Evolutionary conservation across 345 rosid genomes (phyloP), one percentile per base, ranked within the genome.

Genomic region (Hibiscus tridactylites): DNA sequence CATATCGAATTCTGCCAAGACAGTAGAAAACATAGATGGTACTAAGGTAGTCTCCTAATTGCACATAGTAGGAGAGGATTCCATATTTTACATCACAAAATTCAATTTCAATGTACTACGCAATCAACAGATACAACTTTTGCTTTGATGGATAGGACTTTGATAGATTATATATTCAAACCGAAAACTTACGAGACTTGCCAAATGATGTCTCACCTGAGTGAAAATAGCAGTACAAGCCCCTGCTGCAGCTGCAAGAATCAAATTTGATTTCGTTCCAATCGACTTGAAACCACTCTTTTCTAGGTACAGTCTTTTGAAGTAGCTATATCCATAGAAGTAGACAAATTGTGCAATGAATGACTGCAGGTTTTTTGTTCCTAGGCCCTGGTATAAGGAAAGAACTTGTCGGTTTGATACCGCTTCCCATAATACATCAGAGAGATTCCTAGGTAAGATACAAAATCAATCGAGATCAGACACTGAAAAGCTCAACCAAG

Each of bases 391-490:
- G 82, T 96, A 96, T 62, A 96, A 70, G 1, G 99, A 96, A 71
- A 83, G 76, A 76, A 87, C 73, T 37, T 82, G 89, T 19, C 91
- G 81, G n/a, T 71, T 72, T 31, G 96, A 88, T 63, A 92, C 67
- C 15, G 99, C 99, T 87, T 96, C 99, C 86, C 83, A 86, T n/a
- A 96, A 79, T 4, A 96, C 99, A 87, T 96, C 99, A 11, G 96
- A 80, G 29, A 92, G 87, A 68, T 89, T 70, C 81, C 98, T 96
- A 57, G 67, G 84, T 3, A 74, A 71, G 37, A 77, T 73, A 69
- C 21, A 12, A 80, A 73, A 50, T 77, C 33, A 73, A 44, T 77
- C 29, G 53, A 52, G 70, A 73, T 70, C 33, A 81, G 60, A 67
- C 9, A 46, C n/a, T n/a, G 16, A 47, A 2, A 28, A 61, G 28